Evolutionary conservation across 2,329 filamentous ascomycete genomes (phyloP).

Genomic region (Drechslerella dactyloides): DNA sequence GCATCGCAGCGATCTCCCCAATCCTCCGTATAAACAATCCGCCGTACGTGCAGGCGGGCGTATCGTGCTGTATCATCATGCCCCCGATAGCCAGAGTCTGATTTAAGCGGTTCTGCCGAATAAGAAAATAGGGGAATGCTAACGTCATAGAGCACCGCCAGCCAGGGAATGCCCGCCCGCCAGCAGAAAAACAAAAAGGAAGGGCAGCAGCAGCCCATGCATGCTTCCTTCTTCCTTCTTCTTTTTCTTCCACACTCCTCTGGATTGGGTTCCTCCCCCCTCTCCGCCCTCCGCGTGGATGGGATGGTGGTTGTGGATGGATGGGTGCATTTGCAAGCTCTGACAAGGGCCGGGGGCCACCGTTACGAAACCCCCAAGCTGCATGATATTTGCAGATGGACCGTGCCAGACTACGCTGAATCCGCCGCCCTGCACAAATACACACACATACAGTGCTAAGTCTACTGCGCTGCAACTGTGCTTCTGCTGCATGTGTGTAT

Average conservation of each 20-base stretch:
- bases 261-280: too few relatives aligned
- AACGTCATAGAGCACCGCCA: slow-evolving; percentile 42
- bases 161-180: slow-evolving; percentile 5
- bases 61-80: neutral
- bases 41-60: too few relatives aligned
- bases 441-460: too few relatives aligned
- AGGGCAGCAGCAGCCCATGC: slow-evolving; percentile 9
- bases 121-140: slow-evolving; percentile 27
- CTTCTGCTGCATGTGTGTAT: neutral
- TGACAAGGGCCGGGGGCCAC: neutral
- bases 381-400: neutral
- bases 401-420: neutral
- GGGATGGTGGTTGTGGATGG: neutral
- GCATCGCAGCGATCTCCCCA: too few relatives aligned
- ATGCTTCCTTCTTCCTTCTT: neutral
- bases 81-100: neutral
- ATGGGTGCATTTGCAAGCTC: slow-evolving; percentile 1
- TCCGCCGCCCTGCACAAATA: too few relatives aligned
- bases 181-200: slow-evolving; percentile 16
- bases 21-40: too few relatives aligned
- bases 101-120: slow-evolving; percentile 3
- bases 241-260: neutral
- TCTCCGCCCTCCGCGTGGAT: too few relatives aligned
- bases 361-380: neutral
- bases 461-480: too few relatives aligned